phyloP scores from a whole-genome alignment of 495 filamentous ascomycete species.

The Aspergillus hancockii region DNA sequence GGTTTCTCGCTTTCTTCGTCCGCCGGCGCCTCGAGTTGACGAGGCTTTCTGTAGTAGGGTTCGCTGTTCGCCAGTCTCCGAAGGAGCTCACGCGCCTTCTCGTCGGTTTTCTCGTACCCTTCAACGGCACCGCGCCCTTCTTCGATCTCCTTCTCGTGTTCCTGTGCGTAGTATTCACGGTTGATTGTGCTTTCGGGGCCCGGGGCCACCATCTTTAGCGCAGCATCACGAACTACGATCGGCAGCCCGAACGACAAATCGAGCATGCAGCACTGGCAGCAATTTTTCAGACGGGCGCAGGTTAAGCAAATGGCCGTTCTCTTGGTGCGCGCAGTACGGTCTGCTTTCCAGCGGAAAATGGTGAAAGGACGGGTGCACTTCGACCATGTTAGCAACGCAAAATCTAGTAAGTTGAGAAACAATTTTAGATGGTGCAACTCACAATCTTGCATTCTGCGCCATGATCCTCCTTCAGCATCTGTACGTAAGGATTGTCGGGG shows the following conservation, averaged over 20 bases:
- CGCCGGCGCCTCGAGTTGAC: slow-evolving; percentile 59
- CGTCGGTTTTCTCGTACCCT: slow-evolving; percentile 95
- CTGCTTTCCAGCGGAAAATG: slow-evolving; percentile 90
- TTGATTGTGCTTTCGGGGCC: slow-evolving; percentile 90
- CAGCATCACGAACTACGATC: slow-evolving; percentile 92
- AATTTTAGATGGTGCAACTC: slow-evolving; percentile 18
- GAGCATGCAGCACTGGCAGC: slow-evolving; percentile 98
- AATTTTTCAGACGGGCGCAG: slow-evolving; percentile 92
- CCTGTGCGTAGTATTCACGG: slow-evolving; percentile 95
- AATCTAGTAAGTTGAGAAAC: neutral
- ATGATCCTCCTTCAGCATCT: slow-evolving; percentile 96
- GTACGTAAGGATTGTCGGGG: slow-evolving; percentile 95
- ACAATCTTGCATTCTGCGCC: slow-evolving; percentile 68
- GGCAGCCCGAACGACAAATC: slow-evolving; percentile 94
- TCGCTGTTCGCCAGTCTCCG: slow-evolving; percentile 84
- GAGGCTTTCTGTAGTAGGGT: slow-evolving; percentile 86
- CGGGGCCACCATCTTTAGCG: slow-evolving; percentile 92
- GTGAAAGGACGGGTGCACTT: slow-evolving; percentile 93
- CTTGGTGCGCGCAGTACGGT: slow-evolving; percentile 83
- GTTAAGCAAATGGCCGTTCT: slow-evolving; percentile 92
- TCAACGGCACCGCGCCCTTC: slow-evolving; percentile 81
- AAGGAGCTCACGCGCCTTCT: slow-evolving; percentile 88
- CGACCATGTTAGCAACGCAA: slow-evolving; percentile 13
- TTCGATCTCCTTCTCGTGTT: slow-evolving; percentile 92
- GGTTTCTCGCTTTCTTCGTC: slow-evolving; percentile 38